Evolutionary conservation across 2,329 filamentous ascomycete species (phyloP).

Genomic region (Metarhizium rileyi): DNA sequence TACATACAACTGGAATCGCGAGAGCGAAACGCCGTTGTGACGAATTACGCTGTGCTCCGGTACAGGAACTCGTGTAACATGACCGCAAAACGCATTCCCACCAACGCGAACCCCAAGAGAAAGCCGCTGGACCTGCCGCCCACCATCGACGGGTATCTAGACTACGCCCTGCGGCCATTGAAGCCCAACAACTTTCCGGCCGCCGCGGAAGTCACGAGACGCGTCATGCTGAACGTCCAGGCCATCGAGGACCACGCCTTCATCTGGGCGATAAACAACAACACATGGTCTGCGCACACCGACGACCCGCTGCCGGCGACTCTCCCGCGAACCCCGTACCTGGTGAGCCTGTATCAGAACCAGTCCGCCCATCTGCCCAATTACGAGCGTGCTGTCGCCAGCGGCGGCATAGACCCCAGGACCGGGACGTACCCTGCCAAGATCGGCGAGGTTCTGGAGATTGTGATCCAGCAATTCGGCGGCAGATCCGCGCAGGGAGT

Average conservation of each 20-base stretch:
- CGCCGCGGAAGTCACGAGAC: background rate
- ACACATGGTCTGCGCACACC: constrained; percentile 32
- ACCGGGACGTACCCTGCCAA: constrained; percentile 41
- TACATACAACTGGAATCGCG: constrained; percentile 40
- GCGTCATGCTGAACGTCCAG: constrained; percentile 1
- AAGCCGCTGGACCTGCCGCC: background rate
- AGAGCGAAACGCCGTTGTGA: constrained; percentile 34
- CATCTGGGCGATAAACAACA: constrained; percentile 20
- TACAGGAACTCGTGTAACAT: constrained; percentile 21
- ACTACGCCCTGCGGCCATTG: constrained; percentile 3
- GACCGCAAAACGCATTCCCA: background rate
- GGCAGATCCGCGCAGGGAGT: constrained; percentile 20
- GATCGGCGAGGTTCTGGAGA: constrained; percentile 46
- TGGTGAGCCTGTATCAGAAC: constrained; percentile 9
- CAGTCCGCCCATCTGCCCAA: constrained; percentile 26
- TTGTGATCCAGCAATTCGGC: constrained; percentile 36
- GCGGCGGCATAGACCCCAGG: constrained; percentile 43
- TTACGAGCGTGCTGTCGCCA: constrained; percentile 37
- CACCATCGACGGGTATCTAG: constrained; percentile 1
- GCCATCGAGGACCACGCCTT: background rate
- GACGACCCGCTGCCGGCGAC: background rate
- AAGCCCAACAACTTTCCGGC: background rate
- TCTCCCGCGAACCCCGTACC: constrained; percentile 5
- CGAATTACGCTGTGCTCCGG: constrained; percentile 39
- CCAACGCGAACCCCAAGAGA: background rate